Base-by-base conservation (phyloP, 164 flowering plant genomes). In the Tinospora cordifolia region DNA sequence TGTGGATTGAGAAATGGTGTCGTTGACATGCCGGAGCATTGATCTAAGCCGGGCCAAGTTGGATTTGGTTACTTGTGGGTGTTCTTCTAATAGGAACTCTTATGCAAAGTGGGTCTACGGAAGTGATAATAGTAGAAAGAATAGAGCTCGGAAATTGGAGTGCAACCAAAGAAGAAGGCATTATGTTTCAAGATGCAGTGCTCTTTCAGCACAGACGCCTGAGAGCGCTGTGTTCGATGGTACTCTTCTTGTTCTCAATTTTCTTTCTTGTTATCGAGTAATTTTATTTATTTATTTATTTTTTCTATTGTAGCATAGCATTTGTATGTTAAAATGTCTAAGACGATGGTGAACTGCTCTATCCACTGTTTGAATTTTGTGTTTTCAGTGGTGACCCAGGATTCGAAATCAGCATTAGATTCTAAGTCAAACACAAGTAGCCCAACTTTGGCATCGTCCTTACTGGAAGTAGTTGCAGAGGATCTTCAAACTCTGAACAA, bases 391-490 rank as follows among this genome's bases (percentile, higher is more conserved):
- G 68, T 81, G 75, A 74, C 66, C 69, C 74, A 76, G 74, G 84
- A 83, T 82, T 72, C 82, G 67, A 67, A 82, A 39, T 58, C 80
- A 25, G 71, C 75, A 22, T 60, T 87, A 77, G 84, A 82, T 63
- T 60, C 81, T 76, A 81, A 81, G 68, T 67, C 73, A 17, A 83
- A 78, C 63, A 40, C 83, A 3, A 78, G 57, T 59, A 76, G 75
- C 46, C 83, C 83, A 13, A 68, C 83, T 76, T 85, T 90, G 22
- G 72, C 86, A 66, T 69, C 88, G 49, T 83, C 79, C 71, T 72
- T 93, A 74, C 77, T 93, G 77, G 96, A 90, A 68, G 83, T 81
- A 40, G 98, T 93, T 76, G 88, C 93, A 66, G 93, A 88, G 74
- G 96, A 93, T 74, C 88, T 93, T 30, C 81, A 38, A 39, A 85